Evolutionary conservation across 495 filamentous ascomycete species (phyloP).

Genomic region (Aspergillus carlsbadensis): DNA sequence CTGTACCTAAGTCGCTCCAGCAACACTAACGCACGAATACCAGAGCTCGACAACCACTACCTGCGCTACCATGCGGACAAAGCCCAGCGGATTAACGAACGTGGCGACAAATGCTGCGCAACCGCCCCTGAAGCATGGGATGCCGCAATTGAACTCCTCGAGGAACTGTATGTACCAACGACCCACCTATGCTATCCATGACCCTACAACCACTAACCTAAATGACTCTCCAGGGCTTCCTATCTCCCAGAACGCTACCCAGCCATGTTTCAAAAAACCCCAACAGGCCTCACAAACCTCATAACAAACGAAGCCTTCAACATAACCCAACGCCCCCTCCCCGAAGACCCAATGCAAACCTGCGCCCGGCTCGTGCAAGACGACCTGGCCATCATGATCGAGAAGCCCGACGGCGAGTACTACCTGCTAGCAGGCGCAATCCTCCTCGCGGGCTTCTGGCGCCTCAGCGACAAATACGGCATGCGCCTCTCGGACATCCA

Average conservation of each 20-base stretch:
- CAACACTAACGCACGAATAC: slow-evolving; percentile 9
- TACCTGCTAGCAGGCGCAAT: slow-evolving; percentile 80
- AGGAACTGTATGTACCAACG: slow-evolving; percentile 57
- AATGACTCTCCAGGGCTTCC: slow-evolving; percentile 33
- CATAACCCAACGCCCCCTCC: slow-evolving; percentile 61
- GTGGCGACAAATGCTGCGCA: slow-evolving; percentile 66
- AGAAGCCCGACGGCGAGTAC: slow-evolving; percentile 76
- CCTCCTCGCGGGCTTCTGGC: slow-evolving; percentile 84
- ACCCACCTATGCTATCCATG: background rate
- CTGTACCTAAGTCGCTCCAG: background rate
- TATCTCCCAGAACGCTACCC: slow-evolving; percentile 87
- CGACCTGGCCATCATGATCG: slow-evolving; percentile 85
- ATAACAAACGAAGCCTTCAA: slow-evolving; percentile 73
- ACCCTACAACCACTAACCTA: background rate
- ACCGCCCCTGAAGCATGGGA: slow-evolving; percentile 76
- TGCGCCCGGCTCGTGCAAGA: slow-evolving; percentile 76
- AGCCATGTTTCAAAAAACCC: slow-evolving; percentile 63
- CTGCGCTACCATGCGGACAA: slow-evolving; percentile 75
- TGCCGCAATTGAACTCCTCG: slow-evolving; percentile 75
- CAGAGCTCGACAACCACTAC: slow-evolving; percentile 82
- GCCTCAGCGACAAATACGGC: slow-evolving; percentile 78
- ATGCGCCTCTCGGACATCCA: slow-evolving; percentile 86
- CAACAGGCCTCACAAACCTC: slow-evolving; percentile 67
- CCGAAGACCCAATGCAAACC: slow-evolving; percentile 82
- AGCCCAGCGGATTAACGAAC: slow-evolving; percentile 64